Conservation (phyloP, 768 basidiomycete genomes). For the Lanmaoa rubissima region DNA sequence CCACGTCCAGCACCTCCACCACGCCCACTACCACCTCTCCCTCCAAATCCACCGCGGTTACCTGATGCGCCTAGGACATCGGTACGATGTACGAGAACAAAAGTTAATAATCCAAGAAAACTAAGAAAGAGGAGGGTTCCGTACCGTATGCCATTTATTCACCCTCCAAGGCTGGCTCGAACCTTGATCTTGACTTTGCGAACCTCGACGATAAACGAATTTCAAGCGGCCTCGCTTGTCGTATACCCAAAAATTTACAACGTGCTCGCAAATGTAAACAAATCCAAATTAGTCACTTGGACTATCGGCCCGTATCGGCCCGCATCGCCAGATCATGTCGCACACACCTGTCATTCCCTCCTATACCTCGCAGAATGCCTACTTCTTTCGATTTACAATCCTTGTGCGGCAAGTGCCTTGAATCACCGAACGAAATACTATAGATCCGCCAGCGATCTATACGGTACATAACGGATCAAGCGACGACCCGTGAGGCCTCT, state of each 20-base stretch:
- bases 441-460: too few species aligned
- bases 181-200: slow-evolving; percentile 14
- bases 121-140: not conserved
- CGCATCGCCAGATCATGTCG: too few species aligned
- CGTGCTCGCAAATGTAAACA: slow-evolving; percentile 6
- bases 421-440: too few species aligned
- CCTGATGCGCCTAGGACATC: slow-evolving; percentile 55
- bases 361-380: too few species aligned
- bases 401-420: too few species aligned
- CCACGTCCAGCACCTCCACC: slow-evolving; percentile 39
- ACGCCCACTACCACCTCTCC: slow-evolving; percentile 41
- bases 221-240: not conserved
- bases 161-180: slow-evolving; percentile 12
- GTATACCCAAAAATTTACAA: slow-evolving; percentile 13
- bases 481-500: too few species aligned
- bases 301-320: not conserved
- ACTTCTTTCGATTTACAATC: too few species aligned
- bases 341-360: too few species aligned
- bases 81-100: not conserved
- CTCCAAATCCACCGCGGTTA: slow-evolving; percentile 69
- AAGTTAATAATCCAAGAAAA: not conserved
- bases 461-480: too few species aligned
- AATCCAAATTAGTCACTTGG: slow-evolving; percentile 5
- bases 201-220: not conserved
- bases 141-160: slow-evolving; percentile 38